A percentile compares a stretch with the other conserved stretches of the same genome.
Evolutionary conservation across 2,329 filamentous ascomycete species (phyloP).

Genomic region (Lasiodiplodia gonubiensis): DNA sequence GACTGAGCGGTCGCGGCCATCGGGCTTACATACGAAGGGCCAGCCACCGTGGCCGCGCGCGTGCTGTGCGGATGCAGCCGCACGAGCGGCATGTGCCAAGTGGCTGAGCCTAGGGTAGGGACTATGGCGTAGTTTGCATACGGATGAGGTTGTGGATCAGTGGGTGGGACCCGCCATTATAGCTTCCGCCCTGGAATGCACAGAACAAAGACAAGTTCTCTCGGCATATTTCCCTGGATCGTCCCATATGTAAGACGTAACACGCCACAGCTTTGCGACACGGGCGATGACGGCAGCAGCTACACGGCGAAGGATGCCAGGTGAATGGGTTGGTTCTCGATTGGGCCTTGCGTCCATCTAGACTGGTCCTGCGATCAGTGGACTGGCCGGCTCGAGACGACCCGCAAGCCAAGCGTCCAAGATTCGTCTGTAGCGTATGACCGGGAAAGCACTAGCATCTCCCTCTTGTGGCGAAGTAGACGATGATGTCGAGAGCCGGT

Average conservation of each 20-base stretch:
- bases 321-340: not conserved
- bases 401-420: not conserved
- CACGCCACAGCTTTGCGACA: not conserved
- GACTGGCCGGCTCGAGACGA: not conserved
- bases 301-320: too few species aligned
- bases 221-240: slow-evolving; percentile 2
- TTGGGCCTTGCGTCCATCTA: not conserved
- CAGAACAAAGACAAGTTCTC: slow-evolving; percentile 16
- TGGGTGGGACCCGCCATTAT: slow-evolving; percentile 13
- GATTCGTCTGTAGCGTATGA: not conserved
- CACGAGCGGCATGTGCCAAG: slow-evolving; percentile 11
- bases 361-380: not conserved
- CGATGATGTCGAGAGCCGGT: not conserved
- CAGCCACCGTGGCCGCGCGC: not conserved
- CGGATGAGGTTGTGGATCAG: slow-evolving; percentile 11
- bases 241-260: slow-evolving; percentile 4
- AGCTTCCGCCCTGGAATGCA: slow-evolving; percentile 19
- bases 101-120: not conserved
- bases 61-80: slow-evolving; percentile 13
- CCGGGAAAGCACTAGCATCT: not conserved
- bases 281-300: not conserved
- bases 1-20: slow-evolving; percentile 48
- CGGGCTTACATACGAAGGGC: not conserved
- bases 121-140: slow-evolving; percentile 12
- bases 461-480: not conserved